Conservation (phyloP, 1,139 yeast genomes). For the Yamadazyma kanchanaburiensis region DNA sequence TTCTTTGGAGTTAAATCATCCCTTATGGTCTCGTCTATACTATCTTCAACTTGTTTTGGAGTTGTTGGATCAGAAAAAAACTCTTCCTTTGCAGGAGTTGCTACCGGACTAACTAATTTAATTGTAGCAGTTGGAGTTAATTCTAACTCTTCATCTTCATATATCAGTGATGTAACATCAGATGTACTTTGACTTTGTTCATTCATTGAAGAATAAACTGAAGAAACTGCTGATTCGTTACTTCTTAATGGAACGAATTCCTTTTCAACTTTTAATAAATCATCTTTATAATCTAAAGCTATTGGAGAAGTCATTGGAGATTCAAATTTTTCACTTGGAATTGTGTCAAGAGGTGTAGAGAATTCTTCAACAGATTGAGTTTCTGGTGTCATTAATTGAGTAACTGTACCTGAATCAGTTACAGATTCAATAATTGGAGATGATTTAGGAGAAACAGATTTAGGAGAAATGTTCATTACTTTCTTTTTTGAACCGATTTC, state of each 20-base stretch:
- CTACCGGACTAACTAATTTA: conserved; percentile 2
- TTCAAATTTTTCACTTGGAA: conserved; percentile 5
- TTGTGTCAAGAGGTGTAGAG: conserved; percentile 6
- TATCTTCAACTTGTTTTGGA: too few species aligned
- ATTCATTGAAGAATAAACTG: conserved; percentile 6
- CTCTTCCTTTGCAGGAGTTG: conserved; percentile 1
- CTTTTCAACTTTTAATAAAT: background rate
- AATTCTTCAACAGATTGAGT: conserved; percentile 4
- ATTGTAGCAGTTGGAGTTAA: conserved; percentile 3
- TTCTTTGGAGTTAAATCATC: too few species aligned
- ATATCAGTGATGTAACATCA: too few species aligned
- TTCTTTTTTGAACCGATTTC: too few species aligned
- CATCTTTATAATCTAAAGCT: background rate
- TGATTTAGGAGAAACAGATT: conserved; percentile 1
- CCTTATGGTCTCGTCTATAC: too few species aligned
- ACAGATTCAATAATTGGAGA: too few species aligned
- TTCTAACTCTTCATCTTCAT: conserved; percentile 2
- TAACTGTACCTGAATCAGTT: too few species aligned
- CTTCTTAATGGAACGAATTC: background rate
- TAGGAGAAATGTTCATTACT: background rate
- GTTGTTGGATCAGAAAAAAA: too few species aligned
- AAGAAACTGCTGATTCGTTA: conserved; percentile 5
- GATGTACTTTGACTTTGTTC: too few species aligned
- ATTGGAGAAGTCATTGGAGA: conserved; percentile 8
- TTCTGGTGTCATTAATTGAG: conserved; percentile 10